Evolutionary conservation across 73 alveolate species (phyloP).

Genomic region (Stentor coeruleus): DNA sequence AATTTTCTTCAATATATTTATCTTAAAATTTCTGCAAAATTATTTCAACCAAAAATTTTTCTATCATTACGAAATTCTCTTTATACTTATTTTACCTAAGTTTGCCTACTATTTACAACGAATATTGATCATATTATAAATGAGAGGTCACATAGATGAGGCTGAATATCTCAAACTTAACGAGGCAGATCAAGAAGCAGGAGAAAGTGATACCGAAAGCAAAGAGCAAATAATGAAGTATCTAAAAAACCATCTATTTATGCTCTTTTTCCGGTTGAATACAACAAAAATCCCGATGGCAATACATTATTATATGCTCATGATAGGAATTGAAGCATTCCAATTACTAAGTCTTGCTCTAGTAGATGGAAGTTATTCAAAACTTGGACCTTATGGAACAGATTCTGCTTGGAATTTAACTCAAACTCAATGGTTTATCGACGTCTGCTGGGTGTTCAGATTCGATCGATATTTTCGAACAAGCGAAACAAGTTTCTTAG

Average conservation of each 20-base stretch:
- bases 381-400: neutral
- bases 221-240: neutral
- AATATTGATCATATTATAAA: too few relatives aligned
- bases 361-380: neutral
- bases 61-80: too few relatives aligned
- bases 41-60: too few relatives aligned
- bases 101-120: too few relatives aligned
- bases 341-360: neutral
- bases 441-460: constrained; percentile 14
- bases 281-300: neutral
- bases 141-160: constrained; percentile 1
- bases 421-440: neutral
- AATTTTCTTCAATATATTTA: too few relatives aligned
- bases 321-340: neutral
- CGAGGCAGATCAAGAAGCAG: neutral
- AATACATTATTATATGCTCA: neutral
- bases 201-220: neutral
- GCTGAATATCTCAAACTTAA: neutral
- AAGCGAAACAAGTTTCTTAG: neutral
- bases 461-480: neutral
- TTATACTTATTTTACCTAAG: too few relatives aligned
- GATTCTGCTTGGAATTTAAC: neutral
- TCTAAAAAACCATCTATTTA: neutral
- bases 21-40: too few relatives aligned
- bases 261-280: neutral